Evolutionary conservation across 1,139 yeast species (phyloP).

Genomic region (Pichia sp.): DNA sequence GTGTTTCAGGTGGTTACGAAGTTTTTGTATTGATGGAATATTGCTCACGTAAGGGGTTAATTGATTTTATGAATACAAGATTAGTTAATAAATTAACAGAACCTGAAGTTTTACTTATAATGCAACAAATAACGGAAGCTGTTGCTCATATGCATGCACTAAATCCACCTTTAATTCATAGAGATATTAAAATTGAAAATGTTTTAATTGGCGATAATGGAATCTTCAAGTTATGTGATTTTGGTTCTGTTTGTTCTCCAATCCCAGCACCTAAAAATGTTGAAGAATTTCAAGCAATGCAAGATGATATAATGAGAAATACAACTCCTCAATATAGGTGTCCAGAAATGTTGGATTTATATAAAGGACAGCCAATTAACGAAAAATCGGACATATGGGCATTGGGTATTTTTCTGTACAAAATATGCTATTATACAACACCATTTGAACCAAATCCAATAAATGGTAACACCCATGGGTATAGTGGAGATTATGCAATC

Average conservation of each 20-base stretch:
- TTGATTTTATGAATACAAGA: constrained; percentile 92
- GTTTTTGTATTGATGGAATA: constrained; percentile 90
- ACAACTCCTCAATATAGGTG: constrained; percentile 97
- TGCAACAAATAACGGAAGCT: constrained; percentile 77
- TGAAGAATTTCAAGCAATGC: constrained; percentile 60
- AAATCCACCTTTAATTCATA: constrained; percentile 55
- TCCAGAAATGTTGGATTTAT: constrained; percentile 93
- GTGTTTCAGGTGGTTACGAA: constrained; percentile 51
- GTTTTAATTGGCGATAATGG: constrained; percentile 73
- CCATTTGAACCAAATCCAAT: constrained; percentile 67
- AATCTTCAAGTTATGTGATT: constrained; percentile 80
- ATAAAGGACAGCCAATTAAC: constrained; percentile 79
- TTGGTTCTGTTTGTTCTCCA: constrained; percentile 82
- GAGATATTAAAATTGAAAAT: constrained; percentile 94
- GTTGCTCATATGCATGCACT: constrained; percentile 85
- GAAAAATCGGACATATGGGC: constrained; percentile 98
- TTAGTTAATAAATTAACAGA: constrained; percentile 76
- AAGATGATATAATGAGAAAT: constrained; percentile 80
- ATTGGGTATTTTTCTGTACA: constrained; percentile 82
- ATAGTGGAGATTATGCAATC: constrained; percentile 63
- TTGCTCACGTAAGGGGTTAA: constrained; percentile 78
- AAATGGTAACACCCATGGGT: constrained; percentile 28
- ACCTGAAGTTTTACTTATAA: constrained; percentile 71
- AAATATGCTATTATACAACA: constrained; percentile 86
- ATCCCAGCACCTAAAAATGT: constrained; percentile 58